These are phyloP conservation scores for Marasmius fiardii DNA, from an alignment of 1,284 basidiomycete genomes.

Conservation along the genomic window DNA sequence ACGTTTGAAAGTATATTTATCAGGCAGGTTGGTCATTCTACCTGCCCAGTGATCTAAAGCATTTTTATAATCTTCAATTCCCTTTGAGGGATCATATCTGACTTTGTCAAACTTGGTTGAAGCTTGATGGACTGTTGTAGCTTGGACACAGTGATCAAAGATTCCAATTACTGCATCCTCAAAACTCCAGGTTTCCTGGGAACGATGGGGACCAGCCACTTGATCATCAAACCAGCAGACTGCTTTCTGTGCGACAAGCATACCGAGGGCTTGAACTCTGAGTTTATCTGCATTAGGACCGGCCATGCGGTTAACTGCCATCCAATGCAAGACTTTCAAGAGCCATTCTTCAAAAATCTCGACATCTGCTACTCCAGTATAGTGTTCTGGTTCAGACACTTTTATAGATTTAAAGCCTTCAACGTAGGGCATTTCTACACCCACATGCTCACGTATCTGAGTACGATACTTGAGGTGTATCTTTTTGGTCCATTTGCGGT, in stretches of 20 bases:
- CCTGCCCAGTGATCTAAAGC: slow-evolving; percentile 5
- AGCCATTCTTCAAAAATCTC: slow-evolving; percentile 1
- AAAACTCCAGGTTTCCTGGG: slow-evolving; percentile 12
- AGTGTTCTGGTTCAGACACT: not conserved
- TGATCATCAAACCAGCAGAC: slow-evolving; percentile 13
- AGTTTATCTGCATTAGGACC: not conserved
- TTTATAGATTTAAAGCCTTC: not conserved
- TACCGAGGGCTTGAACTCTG: not conserved
- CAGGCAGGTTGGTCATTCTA: slow-evolving; percentile 10
- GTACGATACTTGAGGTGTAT: not conserved
- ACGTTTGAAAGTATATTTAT: slow-evolving; percentile 10
- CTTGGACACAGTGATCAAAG: slow-evolving; percentile 18
- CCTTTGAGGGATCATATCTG: slow-evolving; percentile 1
- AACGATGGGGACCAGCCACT: slow-evolving; percentile 9
- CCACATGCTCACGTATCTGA: not conserved
- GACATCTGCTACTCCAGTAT: not conserved
- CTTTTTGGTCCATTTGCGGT: not conserved
- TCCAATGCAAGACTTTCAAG: not conserved
- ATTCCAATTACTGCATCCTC: slow-evolving; percentile 15
- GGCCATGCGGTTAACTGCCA: not conserved
- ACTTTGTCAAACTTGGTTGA: slow-evolving; percentile 9
- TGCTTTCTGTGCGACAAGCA: slow-evolving; percentile 13
- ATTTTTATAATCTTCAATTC: slow-evolving; percentile 14
- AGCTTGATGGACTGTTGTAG: slow-evolving; percentile 16
- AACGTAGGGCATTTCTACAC: not conserved